Evolutionary conservation across 75 land plant genomes (phyloP).

Genomic region (Sequoia sempervirens): DNA sequence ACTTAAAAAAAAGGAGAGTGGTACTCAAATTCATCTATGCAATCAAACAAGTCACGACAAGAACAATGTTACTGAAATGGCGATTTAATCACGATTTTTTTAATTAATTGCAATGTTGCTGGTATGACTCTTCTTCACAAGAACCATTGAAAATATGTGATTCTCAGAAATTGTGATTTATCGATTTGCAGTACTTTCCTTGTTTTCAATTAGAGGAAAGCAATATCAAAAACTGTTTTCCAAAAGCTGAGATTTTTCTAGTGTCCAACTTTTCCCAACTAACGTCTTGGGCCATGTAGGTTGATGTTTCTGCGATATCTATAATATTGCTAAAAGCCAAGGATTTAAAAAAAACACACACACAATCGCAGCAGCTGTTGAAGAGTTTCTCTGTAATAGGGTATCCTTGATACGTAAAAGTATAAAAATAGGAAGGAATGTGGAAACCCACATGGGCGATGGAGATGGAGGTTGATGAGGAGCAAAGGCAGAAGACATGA

Average conservation of each 20-base stretch:
- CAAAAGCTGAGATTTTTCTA: background rate
- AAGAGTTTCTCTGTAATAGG: background rate
- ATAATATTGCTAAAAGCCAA: too few relatives aligned
- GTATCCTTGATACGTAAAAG: background rate
- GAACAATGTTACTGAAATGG: background rate
- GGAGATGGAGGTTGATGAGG: slow-evolving; percentile 35
- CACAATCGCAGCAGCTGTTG: background rate
- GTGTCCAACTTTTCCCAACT: too few relatives aligned
- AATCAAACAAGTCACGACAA: background rate
- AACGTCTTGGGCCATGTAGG: background rate
- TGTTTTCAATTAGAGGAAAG: background rate
- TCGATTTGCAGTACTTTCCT: too few relatives aligned
- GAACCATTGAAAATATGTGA: background rate
- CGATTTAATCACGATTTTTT: background rate
- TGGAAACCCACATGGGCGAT: slow-evolving; percentile 15
- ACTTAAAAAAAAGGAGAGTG: background rate
- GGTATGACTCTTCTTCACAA: background rate
- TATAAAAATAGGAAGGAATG: slow-evolving; percentile 4
- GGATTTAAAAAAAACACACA: too few relatives aligned
- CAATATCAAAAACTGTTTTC: background rate
- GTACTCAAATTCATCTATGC: background rate
- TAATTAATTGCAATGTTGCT: background rate
- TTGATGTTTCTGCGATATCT: too few relatives aligned
- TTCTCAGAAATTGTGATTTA: background rate
- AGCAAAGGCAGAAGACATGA: slow-evolving; percentile 30